Evolutionary conservation across 1,139 yeast genomes (phyloP).

Genomic region (Hyphopichia khmerensis): DNA sequence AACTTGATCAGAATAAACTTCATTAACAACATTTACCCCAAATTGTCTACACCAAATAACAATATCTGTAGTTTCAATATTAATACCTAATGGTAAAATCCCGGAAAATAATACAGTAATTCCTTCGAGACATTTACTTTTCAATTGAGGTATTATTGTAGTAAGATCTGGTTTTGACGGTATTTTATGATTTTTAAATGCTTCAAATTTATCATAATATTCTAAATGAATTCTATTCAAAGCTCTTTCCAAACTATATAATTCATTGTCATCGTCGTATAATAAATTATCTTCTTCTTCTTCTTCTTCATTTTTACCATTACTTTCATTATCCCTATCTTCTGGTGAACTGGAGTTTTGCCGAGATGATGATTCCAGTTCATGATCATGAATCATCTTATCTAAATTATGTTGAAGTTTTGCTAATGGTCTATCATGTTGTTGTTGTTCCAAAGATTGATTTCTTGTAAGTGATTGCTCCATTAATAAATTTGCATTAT

Average conservation of each 20-base stretch:
- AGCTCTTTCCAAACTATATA: conserved; percentile 61
- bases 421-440: conserved; percentile 77
- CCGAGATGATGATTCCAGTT: conserved; percentile 11
- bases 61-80: conserved; percentile 72
- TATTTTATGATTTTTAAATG: conserved; percentile 9
- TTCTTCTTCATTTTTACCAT: conserved; percentile 23
- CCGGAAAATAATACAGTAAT: conserved; percentile 82
- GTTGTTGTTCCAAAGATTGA: conserved; percentile 64
- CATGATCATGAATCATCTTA: conserved; percentile 42
- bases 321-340: conserved; percentile 4
- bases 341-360: conserved; percentile 11
- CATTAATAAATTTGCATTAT: conserved; percentile 40
- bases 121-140: conserved; percentile 63
- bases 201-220: conserved; percentile 55
- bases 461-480: conserved; percentile 59
- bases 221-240: conserved; percentile 61
- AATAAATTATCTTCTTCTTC: conserved; percentile 57
- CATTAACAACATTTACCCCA: conserved; percentile 83
- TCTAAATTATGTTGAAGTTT: conserved; percentile 76
- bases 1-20: conserved; percentile 61
- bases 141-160: conserved; percentile 69
- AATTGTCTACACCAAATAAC: conserved; percentile 91
- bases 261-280: conserved; percentile 79
- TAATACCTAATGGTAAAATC: conserved; percentile 74
- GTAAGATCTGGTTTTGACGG: conserved; percentile 55